Evolutionary conservation across 306 rosid genomes (phyloP).

Genomic region (Trifolium fragiferum): DNA sequence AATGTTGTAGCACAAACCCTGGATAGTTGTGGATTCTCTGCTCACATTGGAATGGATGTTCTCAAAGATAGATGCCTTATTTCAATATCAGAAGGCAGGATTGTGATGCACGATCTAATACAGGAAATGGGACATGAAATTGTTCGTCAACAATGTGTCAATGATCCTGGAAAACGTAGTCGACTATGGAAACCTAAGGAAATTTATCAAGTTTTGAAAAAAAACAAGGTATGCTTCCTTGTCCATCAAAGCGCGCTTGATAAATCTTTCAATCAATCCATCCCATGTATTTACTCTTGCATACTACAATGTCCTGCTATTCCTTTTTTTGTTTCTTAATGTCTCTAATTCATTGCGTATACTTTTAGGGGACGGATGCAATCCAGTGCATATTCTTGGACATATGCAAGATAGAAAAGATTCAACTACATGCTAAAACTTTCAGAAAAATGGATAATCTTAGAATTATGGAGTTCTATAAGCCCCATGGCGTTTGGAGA

Average conservation of each 20-base stretch:
- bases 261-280: too few relatives aligned
- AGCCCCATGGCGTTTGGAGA: neutral
- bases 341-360: neutral
- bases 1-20: neutral
- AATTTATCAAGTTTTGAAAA: neutral
- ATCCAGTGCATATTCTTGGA: neutral
- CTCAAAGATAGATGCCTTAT: conserved; percentile 30
- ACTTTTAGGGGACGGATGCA: neutral
- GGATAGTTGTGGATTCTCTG: conserved; percentile 17
- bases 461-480: neutral
- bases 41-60: conserved; percentile 6
- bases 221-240: neutral
- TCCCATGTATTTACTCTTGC: neutral
- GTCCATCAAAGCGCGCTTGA: neutral
- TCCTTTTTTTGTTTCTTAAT: too few relatives aligned
- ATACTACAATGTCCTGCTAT: too few relatives aligned
- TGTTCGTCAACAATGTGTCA: conserved; percentile 27
- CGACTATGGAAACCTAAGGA: neutral
- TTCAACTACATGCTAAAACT: neutral
- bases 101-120: conserved; percentile 48
- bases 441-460: neutral
- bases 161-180: neutral
- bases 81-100: neutral
- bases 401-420: neutral
- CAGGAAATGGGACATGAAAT: conserved; percentile 42